A percentile compares a stretch with the other conserved stretches of the same genome.
These are phyloP conservation scores for Arbutus unedo DNA, from an alignment of 148 eudicot species.

Conservation along the genomic window DNA sequence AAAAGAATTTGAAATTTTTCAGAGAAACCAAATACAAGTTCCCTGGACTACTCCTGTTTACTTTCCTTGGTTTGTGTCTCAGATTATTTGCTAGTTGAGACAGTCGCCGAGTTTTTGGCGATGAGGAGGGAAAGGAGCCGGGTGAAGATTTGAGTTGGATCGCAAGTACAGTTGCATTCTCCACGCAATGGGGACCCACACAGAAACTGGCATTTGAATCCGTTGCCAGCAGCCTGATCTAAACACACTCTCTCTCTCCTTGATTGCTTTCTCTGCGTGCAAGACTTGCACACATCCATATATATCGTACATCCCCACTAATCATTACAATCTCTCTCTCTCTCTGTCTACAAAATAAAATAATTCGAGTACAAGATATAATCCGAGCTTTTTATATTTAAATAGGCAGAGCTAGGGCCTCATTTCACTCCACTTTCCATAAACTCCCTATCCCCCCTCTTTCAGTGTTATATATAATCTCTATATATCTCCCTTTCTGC, in stretches of 20 bases:
- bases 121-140: neutral
- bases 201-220: neutral
- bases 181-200: constrained; percentile 16
- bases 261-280: constrained; percentile 18
- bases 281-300: constrained; percentile 16
- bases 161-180: constrained; percentile 15
- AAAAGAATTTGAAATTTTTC: no score
- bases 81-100: neutral
- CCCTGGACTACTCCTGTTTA: neutral
- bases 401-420: neutral
- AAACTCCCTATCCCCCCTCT: neutral
- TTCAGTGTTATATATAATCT: neutral
- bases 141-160: neutral
- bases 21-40: no score
- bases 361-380: neutral
- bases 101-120: constrained; percentile 9
- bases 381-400: constrained; percentile 4
- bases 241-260: neutral
- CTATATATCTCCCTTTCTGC: neutral
- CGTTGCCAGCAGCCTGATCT: neutral
- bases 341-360: neutral
- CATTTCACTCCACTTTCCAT: constrained; percentile 18
- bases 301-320: constrained; percentile 7
- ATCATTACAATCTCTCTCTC: constrained; percentile 19
- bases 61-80: neutral